phyloP scores from a whole-genome alignment of 2,329 filamentous ascomycete genomes.

The Incumbomyces lentus region DNA sequence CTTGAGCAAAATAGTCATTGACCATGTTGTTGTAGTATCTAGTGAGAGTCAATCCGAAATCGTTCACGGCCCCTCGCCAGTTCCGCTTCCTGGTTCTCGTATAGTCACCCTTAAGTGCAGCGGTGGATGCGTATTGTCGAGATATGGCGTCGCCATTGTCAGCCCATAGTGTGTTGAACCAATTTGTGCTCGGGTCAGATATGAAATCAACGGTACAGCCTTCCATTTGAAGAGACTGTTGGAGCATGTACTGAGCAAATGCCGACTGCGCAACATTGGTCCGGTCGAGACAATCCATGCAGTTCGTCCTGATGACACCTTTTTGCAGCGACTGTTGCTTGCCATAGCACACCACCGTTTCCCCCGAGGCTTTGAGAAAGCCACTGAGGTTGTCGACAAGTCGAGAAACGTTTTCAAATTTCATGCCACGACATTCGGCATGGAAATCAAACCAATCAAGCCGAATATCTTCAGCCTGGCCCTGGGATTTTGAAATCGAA shows the following conservation, averaged over 20 bases:
- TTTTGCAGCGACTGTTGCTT: constrained; percentile 44
- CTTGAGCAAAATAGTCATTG: constrained; percentile 94
- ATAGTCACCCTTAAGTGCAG: constrained; percentile 92
- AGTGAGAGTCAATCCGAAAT: constrained; percentile 79
- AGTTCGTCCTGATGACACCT: constrained; percentile 85
- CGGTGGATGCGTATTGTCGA: constrained; percentile 90
- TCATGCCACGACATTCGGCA: constrained; percentile 85
- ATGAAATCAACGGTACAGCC: constrained; percentile 67
- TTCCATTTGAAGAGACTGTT: constrained; percentile 64
- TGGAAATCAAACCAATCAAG: constrained; percentile 99
- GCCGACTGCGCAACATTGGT: constrained; percentile 95
- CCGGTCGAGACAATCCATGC: constrained; percentile 95
- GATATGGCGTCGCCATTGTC: constrained; percentile 96
- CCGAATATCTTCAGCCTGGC: constrained; percentile 45
- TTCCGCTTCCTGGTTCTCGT: constrained; percentile 78
- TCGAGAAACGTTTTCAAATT: constrained; percentile 84
- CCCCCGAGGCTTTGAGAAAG: constrained; percentile 60
- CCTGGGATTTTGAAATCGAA: constrained; percentile 54
- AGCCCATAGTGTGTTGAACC: constrained; percentile 96
- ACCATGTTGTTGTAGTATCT: constrained; percentile 74
- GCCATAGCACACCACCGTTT: constrained; percentile 50
- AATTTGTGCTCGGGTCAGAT: constrained; percentile 66
- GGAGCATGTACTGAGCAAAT: constrained; percentile 71
- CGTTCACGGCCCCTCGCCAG: constrained; percentile 81
- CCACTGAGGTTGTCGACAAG: constrained; percentile 61